Conservation (phyloP, 2,329 filamentous ascomycete species). For the Pseudogymnoascus sp. region DNA sequence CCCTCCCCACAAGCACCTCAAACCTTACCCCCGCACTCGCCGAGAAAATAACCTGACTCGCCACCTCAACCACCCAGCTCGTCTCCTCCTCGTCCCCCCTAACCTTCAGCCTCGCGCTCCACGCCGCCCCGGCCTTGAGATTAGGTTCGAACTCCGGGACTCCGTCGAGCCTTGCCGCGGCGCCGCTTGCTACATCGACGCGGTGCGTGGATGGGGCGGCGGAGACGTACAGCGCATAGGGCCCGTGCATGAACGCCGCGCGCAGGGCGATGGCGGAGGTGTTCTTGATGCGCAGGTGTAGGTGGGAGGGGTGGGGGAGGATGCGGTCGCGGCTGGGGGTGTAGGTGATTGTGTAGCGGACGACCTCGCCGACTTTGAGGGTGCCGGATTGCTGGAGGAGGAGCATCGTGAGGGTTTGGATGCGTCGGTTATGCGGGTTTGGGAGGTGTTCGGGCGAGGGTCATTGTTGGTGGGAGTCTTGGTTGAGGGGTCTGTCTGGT, state of each 20-base stretch:
- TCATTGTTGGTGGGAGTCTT: not conserved
- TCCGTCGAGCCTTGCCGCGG: slow-evolving; percentile 41
- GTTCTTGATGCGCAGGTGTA: slow-evolving; percentile 86
- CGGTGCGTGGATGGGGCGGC: slow-evolving; percentile 67
- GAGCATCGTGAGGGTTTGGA: slow-evolving; percentile 54
- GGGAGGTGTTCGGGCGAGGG: not conserved
- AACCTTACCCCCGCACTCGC: slow-evolving; percentile 78
- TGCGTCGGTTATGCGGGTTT: not conserved
- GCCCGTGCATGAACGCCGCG: slow-evolving; percentile 92
- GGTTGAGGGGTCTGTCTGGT: not conserved
- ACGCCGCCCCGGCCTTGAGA: slow-evolving; percentile 85
- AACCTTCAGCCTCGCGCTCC: slow-evolving; percentile 70
- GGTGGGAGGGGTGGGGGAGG: slow-evolving; percentile 69
- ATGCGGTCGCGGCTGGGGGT: slow-evolving; percentile 83
- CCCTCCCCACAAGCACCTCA: slow-evolving; percentile 76
- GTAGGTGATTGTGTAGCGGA: slow-evolving; percentile 88
- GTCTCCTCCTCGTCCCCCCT: slow-evolving; percentile 29
- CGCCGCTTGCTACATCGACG: not conserved
- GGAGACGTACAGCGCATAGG: slow-evolving; percentile 81
- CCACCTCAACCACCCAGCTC: slow-evolving; percentile 84
- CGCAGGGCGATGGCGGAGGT: slow-evolving; percentile 82
- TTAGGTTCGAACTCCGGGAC: slow-evolving; percentile 91
- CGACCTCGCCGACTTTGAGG: slow-evolving; percentile 89
- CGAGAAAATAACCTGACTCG: slow-evolving; percentile 92
- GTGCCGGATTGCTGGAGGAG: slow-evolving; percentile 83